phyloP scores from a whole-genome alignment of 2,329 filamentous ascomycete species.

The Trichoderma afroharzianum region DNA sequence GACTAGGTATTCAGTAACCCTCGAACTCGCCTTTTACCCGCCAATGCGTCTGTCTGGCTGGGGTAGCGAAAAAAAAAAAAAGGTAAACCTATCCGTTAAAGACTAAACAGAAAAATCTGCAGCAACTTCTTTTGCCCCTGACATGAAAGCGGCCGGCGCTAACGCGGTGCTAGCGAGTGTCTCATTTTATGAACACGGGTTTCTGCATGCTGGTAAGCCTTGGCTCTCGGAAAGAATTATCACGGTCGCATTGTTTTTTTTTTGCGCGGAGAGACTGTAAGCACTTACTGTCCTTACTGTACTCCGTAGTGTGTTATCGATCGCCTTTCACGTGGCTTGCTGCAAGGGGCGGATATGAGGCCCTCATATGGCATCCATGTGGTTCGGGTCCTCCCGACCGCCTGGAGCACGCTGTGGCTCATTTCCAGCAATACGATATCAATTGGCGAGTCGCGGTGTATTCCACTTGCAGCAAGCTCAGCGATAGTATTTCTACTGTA shows the following conservation, averaged over 20 bases:
- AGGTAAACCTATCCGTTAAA: not conserved
- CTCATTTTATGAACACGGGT: conserved; percentile 8
- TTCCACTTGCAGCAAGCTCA: not conserved
- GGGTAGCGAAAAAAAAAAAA: not conserved
- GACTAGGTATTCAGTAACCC: too few relatives aligned
- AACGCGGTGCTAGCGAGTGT: conserved; percentile 3
- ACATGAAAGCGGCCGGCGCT: not conserved
- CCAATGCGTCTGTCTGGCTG: not conserved
- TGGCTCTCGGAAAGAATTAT: not conserved
- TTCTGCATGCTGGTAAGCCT: not conserved
- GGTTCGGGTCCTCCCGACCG: conserved; percentile 7
- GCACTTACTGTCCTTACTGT: not conserved
- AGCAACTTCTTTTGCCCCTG: not conserved
- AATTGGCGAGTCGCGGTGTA: not conserved
- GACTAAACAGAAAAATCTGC: not conserved
- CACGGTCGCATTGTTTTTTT: not conserved
- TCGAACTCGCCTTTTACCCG: not conserved
- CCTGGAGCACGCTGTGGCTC: not conserved
- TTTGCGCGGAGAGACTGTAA: not conserved
- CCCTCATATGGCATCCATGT: not conserved
- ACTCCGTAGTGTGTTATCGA: not conserved
- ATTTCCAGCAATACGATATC: not conserved
- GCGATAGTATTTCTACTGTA: not conserved
- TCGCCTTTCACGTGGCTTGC: conserved; percentile 3
- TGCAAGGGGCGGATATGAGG: conserved; percentile 6